Conservation (phyloP, 768 basidiomycete species). For the Mycena albidolilacea region DNA sequence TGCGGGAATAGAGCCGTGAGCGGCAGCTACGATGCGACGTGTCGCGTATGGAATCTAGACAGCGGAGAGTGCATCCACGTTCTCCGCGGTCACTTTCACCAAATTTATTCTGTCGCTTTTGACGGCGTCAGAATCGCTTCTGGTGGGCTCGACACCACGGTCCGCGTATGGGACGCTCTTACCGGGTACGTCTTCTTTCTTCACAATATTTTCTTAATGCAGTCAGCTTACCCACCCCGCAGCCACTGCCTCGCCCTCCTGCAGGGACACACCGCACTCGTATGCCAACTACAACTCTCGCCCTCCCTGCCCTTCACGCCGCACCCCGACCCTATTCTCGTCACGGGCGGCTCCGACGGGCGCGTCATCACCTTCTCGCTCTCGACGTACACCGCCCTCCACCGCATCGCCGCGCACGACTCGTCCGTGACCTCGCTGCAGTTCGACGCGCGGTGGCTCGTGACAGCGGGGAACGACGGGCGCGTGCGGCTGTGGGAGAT, state of each 20-base stretch:
- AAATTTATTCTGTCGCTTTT: conserved; percentile 93
- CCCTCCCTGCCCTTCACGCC: conserved; percentile 68
- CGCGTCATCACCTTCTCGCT: conserved; percentile 84
- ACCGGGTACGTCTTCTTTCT: conserved; percentile 73
- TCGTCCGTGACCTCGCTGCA: conserved; percentile 90
- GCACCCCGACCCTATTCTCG: conserved; percentile 81
- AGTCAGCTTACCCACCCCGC: conserved; percentile 25
- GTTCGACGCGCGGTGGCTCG: conserved; percentile 85
- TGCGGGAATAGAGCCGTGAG: conserved; percentile 88
- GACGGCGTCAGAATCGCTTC: conserved; percentile 88
- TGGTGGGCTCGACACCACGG: conserved; percentile 94
- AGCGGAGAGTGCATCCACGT: conserved; percentile 90
- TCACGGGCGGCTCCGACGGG: conserved; percentile 85
- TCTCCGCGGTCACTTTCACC: conserved; percentile 86
- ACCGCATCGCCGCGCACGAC: conserved; percentile 90
- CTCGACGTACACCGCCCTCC: conserved; percentile 57
- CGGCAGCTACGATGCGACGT: conserved; percentile 94
- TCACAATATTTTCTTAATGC: not conserved
- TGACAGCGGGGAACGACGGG: conserved; percentile 90
- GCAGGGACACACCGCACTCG: conserved; percentile 92
- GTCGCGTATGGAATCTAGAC: conserved; percentile 93
- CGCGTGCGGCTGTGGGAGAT: conserved; percentile 82
- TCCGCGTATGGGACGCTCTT: conserved; percentile 90
- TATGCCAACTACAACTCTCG: conserved; percentile 90
- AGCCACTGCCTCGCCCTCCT: conserved; percentile 89